phyloP scores from a whole-genome alignment of 2,329 filamentous ascomycete species.

The Aspergillus sojae region DNA sequence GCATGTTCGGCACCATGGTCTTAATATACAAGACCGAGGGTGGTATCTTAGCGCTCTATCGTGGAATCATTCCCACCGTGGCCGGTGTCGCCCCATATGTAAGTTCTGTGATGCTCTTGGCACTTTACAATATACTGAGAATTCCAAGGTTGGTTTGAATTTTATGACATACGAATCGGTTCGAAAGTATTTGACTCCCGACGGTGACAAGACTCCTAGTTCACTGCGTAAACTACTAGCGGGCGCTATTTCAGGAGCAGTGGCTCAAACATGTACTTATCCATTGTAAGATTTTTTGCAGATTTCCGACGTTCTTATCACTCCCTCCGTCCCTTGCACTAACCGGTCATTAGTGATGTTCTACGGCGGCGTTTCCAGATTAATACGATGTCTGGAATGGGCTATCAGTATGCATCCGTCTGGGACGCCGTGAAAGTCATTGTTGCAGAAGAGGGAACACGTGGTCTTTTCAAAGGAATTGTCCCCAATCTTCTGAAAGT shows the following conservation, averaged over 20 bases:
- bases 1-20: slow-evolving; percentile 85
- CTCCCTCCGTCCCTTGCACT: slow-evolving; percentile 1
- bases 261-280: slow-evolving; percentile 97
- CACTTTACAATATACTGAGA: slow-evolving; percentile 18
- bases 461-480: slow-evolving; percentile 93
- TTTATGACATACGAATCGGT: slow-evolving; percentile 98
- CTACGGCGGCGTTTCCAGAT: slow-evolving; percentile 93
- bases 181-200: slow-evolving; percentile 79
- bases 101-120: slow-evolving; percentile 28
- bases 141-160: slow-evolving; percentile 79
- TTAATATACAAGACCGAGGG: slow-evolving; percentile 92
- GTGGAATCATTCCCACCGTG: slow-evolving; percentile 90
- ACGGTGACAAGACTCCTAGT: slow-evolving; percentile 82
- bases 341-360: slow-evolving; percentile 67
- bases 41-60: slow-evolving; percentile 81
- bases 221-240: slow-evolving; percentile 80
- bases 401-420: slow-evolving; percentile 90
- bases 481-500: slow-evolving; percentile 95
- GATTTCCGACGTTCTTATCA: not conserved
- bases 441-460: slow-evolving; percentile 76
- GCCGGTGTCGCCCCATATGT: slow-evolving; percentile 95
- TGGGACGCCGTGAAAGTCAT: slow-evolving; percentile 82
- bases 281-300: slow-evolving; percentile 71
- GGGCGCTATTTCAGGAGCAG: slow-evolving; percentile 90
- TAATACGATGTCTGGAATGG: slow-evolving; percentile 98